Conservation (phyloP, 495 filamentous ascomycete species). For the Aspergillus hancockii region DNA sequence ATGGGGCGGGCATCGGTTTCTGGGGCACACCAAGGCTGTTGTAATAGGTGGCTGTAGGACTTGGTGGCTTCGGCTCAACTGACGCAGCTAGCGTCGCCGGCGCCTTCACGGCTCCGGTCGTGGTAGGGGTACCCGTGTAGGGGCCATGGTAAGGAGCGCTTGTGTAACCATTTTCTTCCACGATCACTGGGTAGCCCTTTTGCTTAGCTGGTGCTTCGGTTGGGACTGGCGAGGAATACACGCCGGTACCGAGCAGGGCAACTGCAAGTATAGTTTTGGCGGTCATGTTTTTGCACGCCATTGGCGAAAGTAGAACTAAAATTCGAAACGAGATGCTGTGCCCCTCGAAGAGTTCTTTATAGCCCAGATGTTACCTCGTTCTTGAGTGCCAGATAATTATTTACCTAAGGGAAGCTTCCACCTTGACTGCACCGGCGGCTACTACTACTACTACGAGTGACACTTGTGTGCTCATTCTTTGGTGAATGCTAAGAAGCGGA, state of each 20-base stretch:
- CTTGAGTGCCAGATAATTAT: too few relatives aligned
- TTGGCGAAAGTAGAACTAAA: neutral
- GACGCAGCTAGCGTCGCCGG: conserved; percentile 34
- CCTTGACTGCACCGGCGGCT: too few relatives aligned
- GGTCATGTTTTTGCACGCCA: neutral
- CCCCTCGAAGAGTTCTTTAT: neutral
- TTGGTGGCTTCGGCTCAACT: conserved; percentile 49
- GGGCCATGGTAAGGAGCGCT: conserved; percentile 43
- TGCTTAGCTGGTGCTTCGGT: neutral
- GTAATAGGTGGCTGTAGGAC: conserved; percentile 57
- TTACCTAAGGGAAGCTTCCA: too few relatives aligned
- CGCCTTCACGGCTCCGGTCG: conserved; percentile 55
- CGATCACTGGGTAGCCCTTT: neutral
- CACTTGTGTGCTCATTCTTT: too few relatives aligned
- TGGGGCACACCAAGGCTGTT: conserved; percentile 69
- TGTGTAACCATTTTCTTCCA: neutral
- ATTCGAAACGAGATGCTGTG: neutral
- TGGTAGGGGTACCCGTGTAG: conserved; percentile 58
- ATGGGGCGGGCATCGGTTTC: conserved; percentile 67
- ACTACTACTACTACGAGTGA: too few relatives aligned
- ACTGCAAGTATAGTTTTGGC: neutral
- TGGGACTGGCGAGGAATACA: neutral
- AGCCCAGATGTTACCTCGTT: neutral
- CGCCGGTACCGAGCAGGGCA: neutral
- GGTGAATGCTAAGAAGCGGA: neutral